Evolutionary conservation across 495 filamentous ascomycete genomes (phyloP), one percentile per base, ranked within the genome.

Genomic region (Pseudomonodictys pantanalensis): DNA sequence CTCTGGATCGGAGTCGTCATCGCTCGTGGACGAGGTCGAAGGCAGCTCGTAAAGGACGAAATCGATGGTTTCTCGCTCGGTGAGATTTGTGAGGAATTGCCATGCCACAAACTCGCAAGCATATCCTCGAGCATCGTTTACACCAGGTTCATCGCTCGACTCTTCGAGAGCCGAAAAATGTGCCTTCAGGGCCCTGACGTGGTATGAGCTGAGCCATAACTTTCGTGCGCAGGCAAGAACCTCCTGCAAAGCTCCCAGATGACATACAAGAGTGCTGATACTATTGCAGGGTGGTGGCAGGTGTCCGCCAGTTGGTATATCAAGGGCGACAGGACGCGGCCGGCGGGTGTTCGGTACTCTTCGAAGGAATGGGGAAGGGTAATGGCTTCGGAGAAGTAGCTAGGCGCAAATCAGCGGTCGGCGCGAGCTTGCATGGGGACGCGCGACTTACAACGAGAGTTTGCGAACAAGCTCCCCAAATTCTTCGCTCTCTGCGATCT

Each of bases 91-190:
- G 41, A 96, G 77, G 62, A 93, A 91, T 43, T 92, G 82, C 87
- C 91, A 96, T 25, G 92, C 92, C 17, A 95, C 87, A 62, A 92
- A 88, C 73, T 97, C 92, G 71, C 91, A 96, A 23, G 89, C 91
- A 71, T 84, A 80, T 3, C 89, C 90, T 61, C 92, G 80, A 48
- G 87, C 86, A 53, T 89, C 83, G 65, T 86, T 86, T 29, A 92
- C 66, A 0, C 86, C 86, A 62, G 83, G 83, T 62, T 89, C 86
- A 62, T 92, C 87, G 58, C 68, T 62, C 8, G 65, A 25, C 22
- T 64, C 52, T 52, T 69, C 74, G 11, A 71, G 28, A 7, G 66
- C 60, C 1, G 66, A 52, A 52, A 77, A 77, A 61, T 92, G 86
- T 79, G 84, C 90, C 74, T 88, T 91, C n/a, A 93, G 72, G 2